These are phyloP conservation scores for Chaetomiaceae sp. DNA, from an alignment of 2,329 filamentous ascomycete species.

Conservation along the genomic window DNA sequence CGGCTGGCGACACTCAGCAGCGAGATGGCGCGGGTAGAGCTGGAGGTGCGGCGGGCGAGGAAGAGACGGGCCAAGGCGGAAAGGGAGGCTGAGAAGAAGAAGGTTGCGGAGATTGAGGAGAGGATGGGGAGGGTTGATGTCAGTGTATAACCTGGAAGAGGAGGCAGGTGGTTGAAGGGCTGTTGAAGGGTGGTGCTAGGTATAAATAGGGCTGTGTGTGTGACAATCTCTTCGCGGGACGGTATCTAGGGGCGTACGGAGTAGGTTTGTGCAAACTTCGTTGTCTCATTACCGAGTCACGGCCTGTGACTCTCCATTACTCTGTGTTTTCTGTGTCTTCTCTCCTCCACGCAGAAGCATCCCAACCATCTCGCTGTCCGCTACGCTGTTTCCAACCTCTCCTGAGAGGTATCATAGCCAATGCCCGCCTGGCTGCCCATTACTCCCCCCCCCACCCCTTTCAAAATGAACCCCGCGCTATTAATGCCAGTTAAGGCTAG, in stretches of 20 bases:
- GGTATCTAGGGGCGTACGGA: background rate
- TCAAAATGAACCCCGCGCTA: background rate
- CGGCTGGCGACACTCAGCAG: slow-evolving; percentile 52
- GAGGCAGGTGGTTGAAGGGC: too few species aligned
- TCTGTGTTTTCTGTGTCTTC: background rate
- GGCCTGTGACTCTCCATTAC: background rate
- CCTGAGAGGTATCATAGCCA: background rate
- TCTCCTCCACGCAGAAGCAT: background rate
- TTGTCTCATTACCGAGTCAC: slow-evolving; percentile 2
- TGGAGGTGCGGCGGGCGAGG: slow-evolving; percentile 59
- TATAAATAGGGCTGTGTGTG: background rate
- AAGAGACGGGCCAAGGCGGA: slow-evolving; percentile 51
- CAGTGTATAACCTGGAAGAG: background rate
- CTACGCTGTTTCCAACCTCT: slow-evolving; percentile 4
- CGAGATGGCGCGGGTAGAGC: slow-evolving; percentile 62
- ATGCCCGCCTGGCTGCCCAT: background rate
- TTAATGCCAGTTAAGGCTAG: slow-evolving; percentile 1
- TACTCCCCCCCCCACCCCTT: background rate
- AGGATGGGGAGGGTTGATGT: slow-evolving; percentile 1
- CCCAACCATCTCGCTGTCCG: background rate
- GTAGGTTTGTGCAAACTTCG: too few species aligned
- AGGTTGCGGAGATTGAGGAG: slow-evolving; percentile 10
- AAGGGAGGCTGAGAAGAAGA: slow-evolving; percentile 32
- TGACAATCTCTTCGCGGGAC: background rate
- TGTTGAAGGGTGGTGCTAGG: background rate